These are phyloP conservation scores for Gnetum montanum DNA, from an alignment of 75 land plant species.

Conservation along the genomic window DNA sequence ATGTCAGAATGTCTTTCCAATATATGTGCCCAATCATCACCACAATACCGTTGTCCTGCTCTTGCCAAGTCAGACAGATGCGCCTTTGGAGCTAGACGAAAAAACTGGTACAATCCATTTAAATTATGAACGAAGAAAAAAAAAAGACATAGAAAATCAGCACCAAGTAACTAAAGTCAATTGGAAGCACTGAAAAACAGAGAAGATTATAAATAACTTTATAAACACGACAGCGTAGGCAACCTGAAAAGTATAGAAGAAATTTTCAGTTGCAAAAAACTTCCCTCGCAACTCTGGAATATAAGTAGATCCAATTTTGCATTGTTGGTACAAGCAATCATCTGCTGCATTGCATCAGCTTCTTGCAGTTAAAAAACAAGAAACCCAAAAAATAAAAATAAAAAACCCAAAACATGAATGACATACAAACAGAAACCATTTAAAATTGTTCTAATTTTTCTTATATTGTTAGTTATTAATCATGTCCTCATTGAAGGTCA, in stretches of 20 bases:
- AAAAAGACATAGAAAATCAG: too few relatives aligned
- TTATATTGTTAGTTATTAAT: neutral
- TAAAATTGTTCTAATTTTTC: neutral
- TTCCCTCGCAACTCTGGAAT: slow-evolving; percentile 63
- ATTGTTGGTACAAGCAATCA: slow-evolving; percentile 37
- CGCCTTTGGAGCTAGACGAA: slow-evolving; percentile 46
- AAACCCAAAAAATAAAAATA: neutral
- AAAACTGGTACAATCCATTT: slow-evolving; percentile 39
- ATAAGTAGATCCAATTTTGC: slow-evolving; percentile 46
- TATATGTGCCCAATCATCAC: slow-evolving; percentile 63
- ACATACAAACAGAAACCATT: neutral
- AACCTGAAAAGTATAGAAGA: slow-evolving; percentile 80
- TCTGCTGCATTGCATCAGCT: slow-evolving; percentile 29
- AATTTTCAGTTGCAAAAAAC: slow-evolving; percentile 80
- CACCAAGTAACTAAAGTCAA: too few relatives aligned
- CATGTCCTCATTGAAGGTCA: neutral
- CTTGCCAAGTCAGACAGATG: slow-evolving; percentile 43
- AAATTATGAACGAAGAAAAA: neutral
- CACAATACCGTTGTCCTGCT: slow-evolving; percentile 79
- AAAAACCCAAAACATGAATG: neutral
- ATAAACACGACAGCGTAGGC: too few relatives aligned
- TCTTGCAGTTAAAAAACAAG: too few relatives aligned
- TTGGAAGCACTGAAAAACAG: neutral
- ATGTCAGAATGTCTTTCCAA: slow-evolving; percentile 28
- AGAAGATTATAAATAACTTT: neutral